A percentile compares a stretch with the other conserved stretches of the same genome.
These are phyloP conservation scores for Cladophialophora yegresii DNA, from an alignment of 2,329 filamentous ascomycete genomes.

Conservation along the genomic window DNA sequence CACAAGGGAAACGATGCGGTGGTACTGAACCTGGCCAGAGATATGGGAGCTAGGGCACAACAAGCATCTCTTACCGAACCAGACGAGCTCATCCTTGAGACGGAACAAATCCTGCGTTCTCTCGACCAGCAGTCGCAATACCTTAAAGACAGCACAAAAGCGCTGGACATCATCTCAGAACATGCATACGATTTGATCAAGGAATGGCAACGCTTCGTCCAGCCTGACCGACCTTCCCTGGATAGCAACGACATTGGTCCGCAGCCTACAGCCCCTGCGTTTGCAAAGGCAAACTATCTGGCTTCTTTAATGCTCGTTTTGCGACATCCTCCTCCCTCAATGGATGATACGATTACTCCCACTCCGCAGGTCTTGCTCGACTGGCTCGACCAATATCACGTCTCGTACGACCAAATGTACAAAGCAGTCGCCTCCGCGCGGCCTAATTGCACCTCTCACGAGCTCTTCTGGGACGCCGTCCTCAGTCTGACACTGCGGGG, in stretches of 20 bases:
- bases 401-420: slow-evolving; percentile 68
- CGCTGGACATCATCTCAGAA: slow-evolving; percentile 29
- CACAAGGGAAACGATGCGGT: slow-evolving; percentile 58
- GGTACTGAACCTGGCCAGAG: slow-evolving; percentile 71
- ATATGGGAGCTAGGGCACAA: slow-evolving; percentile 60
- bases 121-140: slow-evolving; percentile 58
- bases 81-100: slow-evolving; percentile 70
- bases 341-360: slow-evolving; percentile 42
- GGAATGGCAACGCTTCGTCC: slow-evolving; percentile 41
- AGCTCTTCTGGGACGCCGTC: slow-evolving; percentile 83
- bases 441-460: slow-evolving; percentile 74
- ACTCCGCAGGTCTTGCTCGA: slow-evolving; percentile 77
- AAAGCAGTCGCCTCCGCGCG: slow-evolving; percentile 63
- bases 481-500: slow-evolving; percentile 74
- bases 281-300: slow-evolving; percentile 77
- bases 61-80: slow-evolving; percentile 67
- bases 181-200: slow-evolving; percentile 27
- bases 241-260: slow-evolving; percentile 63
- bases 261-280: slow-evolving; percentile 61
- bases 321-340: slow-evolving; percentile 65
- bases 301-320: slow-evolving; percentile 75
- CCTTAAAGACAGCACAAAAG: slow-evolving; percentile 39
- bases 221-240: slow-evolving; percentile 42
- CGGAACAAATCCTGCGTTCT: slow-evolving; percentile 68
- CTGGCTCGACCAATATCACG: slow-evolving; percentile 78